These are phyloP conservation scores for Fomitopsis pinicola DNA, from an alignment of 1,284 basidiomycete genomes.

Conservation along the genomic window DNA sequence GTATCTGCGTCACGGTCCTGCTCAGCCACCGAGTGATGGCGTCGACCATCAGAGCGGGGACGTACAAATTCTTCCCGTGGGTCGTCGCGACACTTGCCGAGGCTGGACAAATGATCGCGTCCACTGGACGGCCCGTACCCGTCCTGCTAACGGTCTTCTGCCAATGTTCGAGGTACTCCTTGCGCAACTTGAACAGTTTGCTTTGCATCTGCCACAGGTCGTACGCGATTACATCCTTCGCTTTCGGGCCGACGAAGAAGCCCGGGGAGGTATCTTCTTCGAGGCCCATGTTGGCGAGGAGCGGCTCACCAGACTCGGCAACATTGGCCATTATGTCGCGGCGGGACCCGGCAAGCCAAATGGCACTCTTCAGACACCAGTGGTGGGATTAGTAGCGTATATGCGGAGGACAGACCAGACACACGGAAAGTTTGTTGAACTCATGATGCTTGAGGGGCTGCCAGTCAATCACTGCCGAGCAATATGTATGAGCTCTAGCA, in stretches of 20 bases:
- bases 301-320: slow-evolving; percentile 44
- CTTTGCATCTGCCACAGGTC: slow-evolving; percentile 43
- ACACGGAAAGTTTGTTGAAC: slow-evolving; percentile 41
- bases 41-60: background rate
- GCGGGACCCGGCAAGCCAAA: slow-evolving; percentile 17
- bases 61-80: slow-evolving; percentile 33
- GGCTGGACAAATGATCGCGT: slow-evolving; percentile 37
- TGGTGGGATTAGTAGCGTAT: background rate
- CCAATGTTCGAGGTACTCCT: slow-evolving; percentile 45
- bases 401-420: slow-evolving; percentile 11
- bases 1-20: slow-evolving; percentile 8
- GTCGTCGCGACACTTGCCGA: slow-evolving; percentile 33
- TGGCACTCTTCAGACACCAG: slow-evolving; percentile 1
- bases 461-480: slow-evolving; percentile 9
- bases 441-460: slow-evolving; percentile 44
- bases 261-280: slow-evolving; percentile 9
- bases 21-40: background rate
- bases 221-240: slow-evolving; percentile 22
- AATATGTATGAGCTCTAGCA: background rate
- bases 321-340: slow-evolving; percentile 5
- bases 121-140: slow-evolving; percentile 43
- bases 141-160: slow-evolving; percentile 34
- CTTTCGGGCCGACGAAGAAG: background rate
- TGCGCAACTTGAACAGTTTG: slow-evolving; percentile 32
- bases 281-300: slow-evolving; percentile 59